phyloP scores from a whole-genome alignment of 225 moss, liverwort and hornwort genomes.

The Straminergon stramineum region DNA sequence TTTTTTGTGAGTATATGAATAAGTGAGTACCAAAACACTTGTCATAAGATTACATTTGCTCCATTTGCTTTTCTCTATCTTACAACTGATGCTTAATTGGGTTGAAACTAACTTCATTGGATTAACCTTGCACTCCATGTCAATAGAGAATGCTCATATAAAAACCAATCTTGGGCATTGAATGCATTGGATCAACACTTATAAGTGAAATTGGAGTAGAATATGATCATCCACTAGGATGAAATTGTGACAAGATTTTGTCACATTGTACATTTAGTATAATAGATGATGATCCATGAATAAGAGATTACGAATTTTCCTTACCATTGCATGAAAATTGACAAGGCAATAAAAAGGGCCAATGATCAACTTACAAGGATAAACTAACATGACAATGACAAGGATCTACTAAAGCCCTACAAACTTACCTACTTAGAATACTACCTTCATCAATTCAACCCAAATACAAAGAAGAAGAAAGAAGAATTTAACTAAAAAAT shows the following conservation, averaged over 20 bases:
- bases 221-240: neutral
- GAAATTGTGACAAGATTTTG: neutral
- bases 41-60: neutral
- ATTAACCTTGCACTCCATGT: too few species aligned
- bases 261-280: neutral
- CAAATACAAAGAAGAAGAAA: neutral
- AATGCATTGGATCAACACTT: neutral
- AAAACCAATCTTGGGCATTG: neutral
- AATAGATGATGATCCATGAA: neutral
- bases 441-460: neutral
- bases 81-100: fast-evolving
- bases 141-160: fast-evolving
- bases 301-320: neutral
- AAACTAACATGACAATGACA: neutral
- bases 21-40: neutral
- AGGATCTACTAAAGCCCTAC: fast-evolving
- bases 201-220: neutral
- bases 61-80: neutral
- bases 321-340: neutral
- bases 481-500: neutral
- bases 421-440: neutral
- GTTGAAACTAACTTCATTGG: neutral
- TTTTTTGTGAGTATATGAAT: too few species aligned
- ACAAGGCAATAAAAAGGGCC: fast-evolving
- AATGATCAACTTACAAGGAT: fast-evolving